These are phyloP conservation scores for Pythium phragmitis DNA, from an alignment of 352 stramenopile species.

Conservation along the genomic window DNA sequence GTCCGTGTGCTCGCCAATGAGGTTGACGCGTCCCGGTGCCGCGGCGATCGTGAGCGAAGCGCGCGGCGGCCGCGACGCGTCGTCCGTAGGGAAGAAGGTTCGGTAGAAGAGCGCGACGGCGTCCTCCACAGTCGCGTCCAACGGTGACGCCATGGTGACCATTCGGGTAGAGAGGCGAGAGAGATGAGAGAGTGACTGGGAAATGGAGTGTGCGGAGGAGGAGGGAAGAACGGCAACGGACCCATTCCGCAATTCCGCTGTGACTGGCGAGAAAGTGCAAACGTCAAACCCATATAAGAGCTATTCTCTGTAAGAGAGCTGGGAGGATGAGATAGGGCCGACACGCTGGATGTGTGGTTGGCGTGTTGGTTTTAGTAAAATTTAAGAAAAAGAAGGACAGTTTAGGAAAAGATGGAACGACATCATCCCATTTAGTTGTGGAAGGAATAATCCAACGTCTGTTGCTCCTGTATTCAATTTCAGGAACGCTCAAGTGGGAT, in stretches of 20 bases:
- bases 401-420: no score
- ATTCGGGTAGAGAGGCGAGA: background rate
- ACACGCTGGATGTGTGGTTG: no score
- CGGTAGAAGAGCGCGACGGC: conserved; percentile 63
- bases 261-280: background rate
- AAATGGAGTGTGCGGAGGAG: background rate
- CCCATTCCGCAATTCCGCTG: background rate
- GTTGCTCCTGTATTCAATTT: no score
- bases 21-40: conserved; percentile 94
- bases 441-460: no score
- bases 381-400: no score
- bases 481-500: no score
- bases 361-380: no score
- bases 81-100: conserved; percentile 39
- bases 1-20: conserved; percentile 96
- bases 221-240: background rate
- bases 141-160: conserved; percentile 18
- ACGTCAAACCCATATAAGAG: conserved; percentile 26
- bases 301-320: conserved; percentile 14
- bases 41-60: conserved; percentile 51
- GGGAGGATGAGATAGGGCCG: background rate
- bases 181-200: background rate
- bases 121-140: conserved; percentile 44
- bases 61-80: conserved; percentile 30
- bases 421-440: no score